Evolutionary conservation across 2,329 filamentous ascomycete species (phyloP).

Genomic region (Talaromyces albobiverticillius): DNA sequence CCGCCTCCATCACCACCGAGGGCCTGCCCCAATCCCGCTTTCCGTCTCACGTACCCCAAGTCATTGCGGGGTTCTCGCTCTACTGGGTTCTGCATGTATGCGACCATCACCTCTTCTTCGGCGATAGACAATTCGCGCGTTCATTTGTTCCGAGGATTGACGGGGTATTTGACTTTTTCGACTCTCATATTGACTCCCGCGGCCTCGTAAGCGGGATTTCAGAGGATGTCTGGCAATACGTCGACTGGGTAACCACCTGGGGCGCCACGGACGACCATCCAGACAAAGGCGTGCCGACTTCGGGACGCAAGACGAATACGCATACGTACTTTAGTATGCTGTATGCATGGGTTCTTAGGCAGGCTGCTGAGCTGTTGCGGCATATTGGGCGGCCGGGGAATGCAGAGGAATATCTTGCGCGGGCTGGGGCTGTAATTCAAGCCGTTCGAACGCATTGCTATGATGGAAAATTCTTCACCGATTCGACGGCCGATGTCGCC

Average conservation of each 20-base stretch:
- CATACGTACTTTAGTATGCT: conserved; percentile 43
- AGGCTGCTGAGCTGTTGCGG: conserved; percentile 30
- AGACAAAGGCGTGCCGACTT: conserved; percentile 40
- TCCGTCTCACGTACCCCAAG: conserved; percentile 29
- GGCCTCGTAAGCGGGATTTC: conserved; percentile 25
- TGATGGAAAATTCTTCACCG: conserved; percentile 29
- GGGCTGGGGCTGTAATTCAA: conserved; percentile 18
- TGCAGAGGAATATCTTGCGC: conserved; percentile 12
- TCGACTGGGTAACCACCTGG: conserved; percentile 35
- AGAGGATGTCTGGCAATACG: conserved; percentile 30
- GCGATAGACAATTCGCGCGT: conserved; percentile 23
- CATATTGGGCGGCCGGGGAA: conserved; percentile 1
- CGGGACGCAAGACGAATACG: conserved; percentile 33
- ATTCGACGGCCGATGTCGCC: conserved; percentile 31
- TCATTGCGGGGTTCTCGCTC: conserved; percentile 29
- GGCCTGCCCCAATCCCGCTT: conserved; percentile 31
- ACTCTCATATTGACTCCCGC: conserved; percentile 12
- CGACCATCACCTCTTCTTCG: conserved; percentile 31
- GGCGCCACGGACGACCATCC: conserved; percentile 27
- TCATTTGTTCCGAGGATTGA: conserved; percentile 23
- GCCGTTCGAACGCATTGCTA: conserved; percentile 28
- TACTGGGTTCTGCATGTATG: conserved; percentile 32
- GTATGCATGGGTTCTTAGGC: conserved; percentile 36
- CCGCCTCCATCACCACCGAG: conserved; percentile 24
- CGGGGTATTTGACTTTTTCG: conserved; percentile 1